Conservation (phyloP, 345 rosid genomes). For the Schrenkiella parvula region DNA sequence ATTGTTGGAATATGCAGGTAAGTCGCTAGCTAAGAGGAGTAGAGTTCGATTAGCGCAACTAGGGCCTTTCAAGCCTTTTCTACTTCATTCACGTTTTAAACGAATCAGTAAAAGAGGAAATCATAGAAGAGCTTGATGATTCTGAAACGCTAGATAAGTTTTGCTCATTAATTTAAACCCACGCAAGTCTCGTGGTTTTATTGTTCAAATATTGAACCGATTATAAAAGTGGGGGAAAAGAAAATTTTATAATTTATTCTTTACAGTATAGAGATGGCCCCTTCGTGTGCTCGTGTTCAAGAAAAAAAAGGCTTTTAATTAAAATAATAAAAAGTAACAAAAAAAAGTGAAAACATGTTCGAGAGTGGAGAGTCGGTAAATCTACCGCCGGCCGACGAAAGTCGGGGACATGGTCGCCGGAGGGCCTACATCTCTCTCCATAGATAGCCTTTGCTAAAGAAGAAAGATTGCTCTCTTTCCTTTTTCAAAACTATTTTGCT, state of each 20-base stretch:
- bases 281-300: slow-evolving; percentile 1
- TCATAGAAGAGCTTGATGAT: slow-evolving; percentile 14
- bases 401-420: slow-evolving; percentile 17
- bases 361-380: slow-evolving; percentile 43
- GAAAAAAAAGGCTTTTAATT: background rate
- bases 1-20: slow-evolving; percentile 38
- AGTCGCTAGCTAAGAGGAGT: slow-evolving; percentile 27
- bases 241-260: background rate
- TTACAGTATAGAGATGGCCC: slow-evolving; percentile 7
- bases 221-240: background rate
- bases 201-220: background rate
- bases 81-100: slow-evolving; percentile 46
- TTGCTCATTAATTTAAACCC: slow-evolving; percentile 8
- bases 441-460: slow-evolving; percentile 43
- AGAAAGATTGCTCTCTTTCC: slow-evolving; percentile 15
- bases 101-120: slow-evolving; percentile 30
- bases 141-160: background rate
- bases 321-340: background rate
- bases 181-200: slow-evolving; percentile 7
- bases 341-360: background rate
- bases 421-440: slow-evolving; percentile 16
- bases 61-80: slow-evolving; percentile 39
- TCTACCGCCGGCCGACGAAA: slow-evolving; percentile 66
- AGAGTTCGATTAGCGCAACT: slow-evolving; percentile 18
- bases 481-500: background rate